A percentile compares a stretch with the other conserved stretches of the same genome.
Conservation (phyloP, 139 green algal genomes). For the Chlorella sp. region DNA sequence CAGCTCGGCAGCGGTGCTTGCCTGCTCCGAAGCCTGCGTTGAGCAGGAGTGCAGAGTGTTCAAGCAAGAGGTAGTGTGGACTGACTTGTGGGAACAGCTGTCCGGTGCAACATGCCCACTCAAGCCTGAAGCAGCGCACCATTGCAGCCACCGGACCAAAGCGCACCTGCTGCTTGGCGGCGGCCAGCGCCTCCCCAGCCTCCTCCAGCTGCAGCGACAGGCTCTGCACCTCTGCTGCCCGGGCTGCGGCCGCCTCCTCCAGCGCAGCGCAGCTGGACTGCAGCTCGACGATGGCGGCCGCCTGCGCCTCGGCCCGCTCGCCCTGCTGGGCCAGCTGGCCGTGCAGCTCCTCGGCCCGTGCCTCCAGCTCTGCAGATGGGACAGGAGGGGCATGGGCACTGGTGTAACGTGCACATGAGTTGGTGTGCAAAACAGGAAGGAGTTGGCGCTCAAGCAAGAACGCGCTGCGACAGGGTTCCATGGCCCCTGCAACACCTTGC, state of each 20-base stretch:
- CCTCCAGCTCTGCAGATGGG: conserved; percentile 7
- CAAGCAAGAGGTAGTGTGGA: no score
- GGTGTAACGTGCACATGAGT: neutral
- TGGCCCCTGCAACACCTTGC: no score
- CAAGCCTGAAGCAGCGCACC: no score
- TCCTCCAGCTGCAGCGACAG: neutral
- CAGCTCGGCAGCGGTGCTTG: neutral
- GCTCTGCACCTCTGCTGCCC: neutral
- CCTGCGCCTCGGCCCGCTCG: neutral
- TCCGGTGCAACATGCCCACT: no score
- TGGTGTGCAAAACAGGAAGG: no score
- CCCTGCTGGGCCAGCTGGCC: neutral
- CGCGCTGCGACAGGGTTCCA: no score
- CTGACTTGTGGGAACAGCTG: no score
- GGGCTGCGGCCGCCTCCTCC: neutral
- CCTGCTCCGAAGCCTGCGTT: neutral
- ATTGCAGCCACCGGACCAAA: no score
- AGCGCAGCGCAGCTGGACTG: conserved; percentile 17
- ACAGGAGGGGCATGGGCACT: neutral
- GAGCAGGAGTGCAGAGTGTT: neutral
- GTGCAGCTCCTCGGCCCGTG: neutral
- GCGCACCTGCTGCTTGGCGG: neutral
- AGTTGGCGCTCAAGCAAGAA: no score
- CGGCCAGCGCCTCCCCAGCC: neutral
- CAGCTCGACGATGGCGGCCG: neutral